Percentiles rank a stretch among this genome's conserved stretches.
These are phyloP conservation scores for Neopestalotiopsis sp. DNA, from an alignment of 2,329 filamentous ascomycete genomes.

Conservation along the genomic window DNA sequence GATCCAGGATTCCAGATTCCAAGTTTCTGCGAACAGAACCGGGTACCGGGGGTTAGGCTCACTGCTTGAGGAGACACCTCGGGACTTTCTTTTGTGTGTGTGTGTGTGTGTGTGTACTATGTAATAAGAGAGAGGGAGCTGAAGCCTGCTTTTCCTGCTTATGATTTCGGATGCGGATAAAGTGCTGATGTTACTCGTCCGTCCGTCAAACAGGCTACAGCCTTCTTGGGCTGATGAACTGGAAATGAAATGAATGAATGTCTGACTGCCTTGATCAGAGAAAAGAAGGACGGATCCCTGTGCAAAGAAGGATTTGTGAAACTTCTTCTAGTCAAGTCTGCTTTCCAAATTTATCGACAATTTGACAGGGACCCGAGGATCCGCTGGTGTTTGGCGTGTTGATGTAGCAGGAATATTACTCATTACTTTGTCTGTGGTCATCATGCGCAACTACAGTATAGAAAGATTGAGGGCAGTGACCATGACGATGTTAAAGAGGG, in stretches of 20 bases:
- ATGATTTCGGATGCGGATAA: not conserved
- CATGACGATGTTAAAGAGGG: too few relatives aligned
- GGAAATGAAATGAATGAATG: not conserved
- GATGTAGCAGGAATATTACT: not conserved
- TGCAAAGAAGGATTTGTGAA: not conserved
- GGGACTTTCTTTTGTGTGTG: too few relatives aligned
- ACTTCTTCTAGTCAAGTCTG: not conserved
- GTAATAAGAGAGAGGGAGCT: too few relatives aligned
- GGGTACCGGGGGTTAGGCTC: not conserved
- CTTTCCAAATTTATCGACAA: conserved; percentile 2
- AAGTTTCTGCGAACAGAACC: not conserved
- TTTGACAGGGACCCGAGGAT: not conserved
- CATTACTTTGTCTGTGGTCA: not conserved
- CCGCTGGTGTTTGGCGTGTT: not conserved
- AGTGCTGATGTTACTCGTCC: not conserved
- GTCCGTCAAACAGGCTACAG: not conserved
- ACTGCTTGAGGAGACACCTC: too few relatives aligned
- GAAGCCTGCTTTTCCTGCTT: too few relatives aligned
- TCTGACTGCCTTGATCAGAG: not conserved
- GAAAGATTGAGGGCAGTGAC: too few relatives aligned
- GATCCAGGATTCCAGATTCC: conserved; percentile 1
- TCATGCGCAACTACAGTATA: not conserved
- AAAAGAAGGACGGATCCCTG: not conserved
- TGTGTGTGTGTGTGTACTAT: too few relatives aligned
- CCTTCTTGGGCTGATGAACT: not conserved